Evolutionary conservation across 169 alveolate genomes (phyloP), one percentile per base, ranked within the genome.

Genomic region (Cytauxzoon felis): DNA sequence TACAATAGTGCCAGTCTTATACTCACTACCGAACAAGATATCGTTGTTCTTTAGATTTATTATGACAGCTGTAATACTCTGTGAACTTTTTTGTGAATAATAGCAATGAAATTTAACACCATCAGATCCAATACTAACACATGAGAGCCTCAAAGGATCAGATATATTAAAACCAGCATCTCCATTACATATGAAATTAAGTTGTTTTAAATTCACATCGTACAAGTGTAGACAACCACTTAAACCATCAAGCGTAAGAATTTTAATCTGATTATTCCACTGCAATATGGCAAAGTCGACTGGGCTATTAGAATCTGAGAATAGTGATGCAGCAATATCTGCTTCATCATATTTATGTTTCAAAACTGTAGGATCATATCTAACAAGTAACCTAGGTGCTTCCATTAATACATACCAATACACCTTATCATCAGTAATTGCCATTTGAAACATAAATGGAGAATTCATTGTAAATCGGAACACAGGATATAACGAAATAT

Each of bases 211-310:
- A 1, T 7, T 6, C 0, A 3, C 56, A 32, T 62, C 59, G 21
- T n/a, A 51, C 41, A 71, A 16, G 5, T 24, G 1, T 9, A 71
- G 1, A 23, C 82, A 60, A n/a, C 19, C 36, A 16, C 16, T 33
- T 5, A 3, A 5, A 9, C 40, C 18, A 9, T 71, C 78, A 8
- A 71, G 49, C 9, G 19, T 47, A 21, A 43, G 57, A 16, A 71
- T 19, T 1, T n/a, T 4, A 3, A 26, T 2, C 11, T 1, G 5
- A 7, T 6, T 32, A 11, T 23, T 38, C 40, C 13, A 8, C 29
- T 49, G 68, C 18, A 59, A 5, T 38, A 71, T 18, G 5, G 60
- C 82, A 58, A 71, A 38, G 60, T 29, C 65, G 18, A 24, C 2
- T 33, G 65, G 65, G 54, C 42, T 11, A 24, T 6, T 54, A 18